Base-by-base conservation (phyloP, 23 red algal species). In the Chondrus crispus region DNA sequence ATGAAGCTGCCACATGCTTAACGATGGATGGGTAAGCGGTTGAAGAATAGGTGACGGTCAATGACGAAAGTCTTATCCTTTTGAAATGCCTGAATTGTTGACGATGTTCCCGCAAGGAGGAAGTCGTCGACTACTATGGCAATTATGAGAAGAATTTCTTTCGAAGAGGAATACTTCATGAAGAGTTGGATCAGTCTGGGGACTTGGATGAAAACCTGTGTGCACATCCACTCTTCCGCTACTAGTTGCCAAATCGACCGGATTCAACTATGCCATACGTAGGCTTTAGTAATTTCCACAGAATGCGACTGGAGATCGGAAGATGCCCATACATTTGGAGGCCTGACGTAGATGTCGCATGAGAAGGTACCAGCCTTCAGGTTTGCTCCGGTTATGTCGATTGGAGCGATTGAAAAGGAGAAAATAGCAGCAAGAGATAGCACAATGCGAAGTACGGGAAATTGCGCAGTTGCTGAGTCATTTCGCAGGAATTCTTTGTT, bases 401-500 rank as follows among this genome's bases (percentile, higher is more conserved):
- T 71, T 35, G 64, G 12, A 11, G 64, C 64, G 18, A 71, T 28
- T 35, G 64, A 35, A 28, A 71, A 71, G 14, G 14, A 33, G 64
- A 71, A 28, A 35, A 71, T 71, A 35, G 14, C 14, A 24, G 64
- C 14, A 33, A 71, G 14, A 33, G 64, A 71, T 20, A 71, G 29
- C 12, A 71, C 14, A 11, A 35, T 11, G 12, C 20, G 64, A 16
- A 71, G 12, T 12, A 71, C 30, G 29, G 64, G 64, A 71, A 71
- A 71, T 35, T 71, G 64, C 12, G 64, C 64, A 16, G 64, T 28
- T 16, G 64, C 18, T 28, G 63, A 88, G 44, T 88, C 62, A 47
- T 48, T 88, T 2, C 84, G 84, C 20, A 73, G 28, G 2, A 18
- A 24, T 12, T 88, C 46, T 45, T 88, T 88, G 22, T 88, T 68